Percentiles rank a stretch among this genome's conserved stretches.
phyloP scores from a whole-genome alignment of 2,329 filamentous ascomycete species.

The Xylaria hypoxylon region DNA sequence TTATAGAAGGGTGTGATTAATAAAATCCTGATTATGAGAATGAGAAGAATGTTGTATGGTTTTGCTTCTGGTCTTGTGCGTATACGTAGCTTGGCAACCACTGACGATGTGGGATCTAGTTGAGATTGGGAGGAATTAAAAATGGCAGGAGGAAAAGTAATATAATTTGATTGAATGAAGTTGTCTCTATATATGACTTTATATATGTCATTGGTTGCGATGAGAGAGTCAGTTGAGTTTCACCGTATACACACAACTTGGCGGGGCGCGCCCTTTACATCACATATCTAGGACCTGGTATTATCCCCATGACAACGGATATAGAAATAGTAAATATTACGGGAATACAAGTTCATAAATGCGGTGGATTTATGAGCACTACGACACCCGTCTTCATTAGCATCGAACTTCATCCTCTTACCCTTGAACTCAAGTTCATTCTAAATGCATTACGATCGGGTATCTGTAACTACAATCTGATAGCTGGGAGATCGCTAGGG shows the following conservation, averaged over 20 bases:
- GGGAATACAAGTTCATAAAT: not conserved
- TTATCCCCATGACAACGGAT: too few relatives aligned
- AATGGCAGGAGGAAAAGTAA: not conserved
- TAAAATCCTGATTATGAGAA: too few relatives aligned
- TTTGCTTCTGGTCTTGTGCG: not conserved
- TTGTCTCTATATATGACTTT: not conserved
- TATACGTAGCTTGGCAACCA: not conserved
- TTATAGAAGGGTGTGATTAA: not conserved
- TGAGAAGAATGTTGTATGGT: not conserved
- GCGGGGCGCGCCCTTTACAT: slow-evolving; percentile 4
- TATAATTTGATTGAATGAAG: not conserved
- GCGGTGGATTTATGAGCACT: not conserved
- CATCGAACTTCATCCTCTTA: not conserved
- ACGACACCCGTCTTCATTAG: not conserved
- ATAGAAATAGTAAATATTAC: not conserved
- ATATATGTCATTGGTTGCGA: not conserved
- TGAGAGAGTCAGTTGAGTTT: not conserved
- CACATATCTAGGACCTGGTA: not conserved
- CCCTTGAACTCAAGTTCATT: not conserved
- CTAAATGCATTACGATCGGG: not conserved
- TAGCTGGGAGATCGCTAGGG: not conserved
- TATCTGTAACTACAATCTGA: not conserved
- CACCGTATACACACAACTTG: not conserved
- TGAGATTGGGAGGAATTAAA: not conserved
- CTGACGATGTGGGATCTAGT: not conserved